Evolutionary conservation across 2,329 filamentous ascomycete genomes (phyloP).

Genomic region (Colletotrichum musicola): DNA sequence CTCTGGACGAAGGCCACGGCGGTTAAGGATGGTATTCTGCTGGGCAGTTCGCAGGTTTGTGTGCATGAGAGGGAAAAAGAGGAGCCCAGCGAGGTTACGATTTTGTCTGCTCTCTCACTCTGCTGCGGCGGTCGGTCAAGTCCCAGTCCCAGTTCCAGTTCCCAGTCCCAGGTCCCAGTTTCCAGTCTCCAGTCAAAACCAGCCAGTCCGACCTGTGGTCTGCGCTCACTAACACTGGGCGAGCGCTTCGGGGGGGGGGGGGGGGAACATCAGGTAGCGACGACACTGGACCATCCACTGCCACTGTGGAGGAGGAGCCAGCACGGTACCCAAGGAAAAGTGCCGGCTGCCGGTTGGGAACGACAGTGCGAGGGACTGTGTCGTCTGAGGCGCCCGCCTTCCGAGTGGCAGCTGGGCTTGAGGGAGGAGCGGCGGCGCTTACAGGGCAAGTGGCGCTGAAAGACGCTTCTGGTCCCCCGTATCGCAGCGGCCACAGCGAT

Average conservation of each 20-base stretch:
- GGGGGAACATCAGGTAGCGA: background rate
- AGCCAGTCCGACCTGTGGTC: background rate
- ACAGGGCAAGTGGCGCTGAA: constrained; percentile 3
- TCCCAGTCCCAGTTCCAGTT: constrained; percentile 16
- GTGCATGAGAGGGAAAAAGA: constrained; percentile 58
- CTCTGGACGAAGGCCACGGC: constrained; percentile 49
- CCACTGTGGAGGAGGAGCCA: constrained; percentile 10
- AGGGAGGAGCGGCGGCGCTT: background rate
- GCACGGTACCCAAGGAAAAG: constrained; percentile 11
- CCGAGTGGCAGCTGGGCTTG: too few relatives aligned
- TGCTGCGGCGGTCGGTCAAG: constrained; percentile 39
- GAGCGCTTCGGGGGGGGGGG: background rate
- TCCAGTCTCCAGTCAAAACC: constrained; percentile 12
- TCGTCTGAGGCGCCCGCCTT: background rate
- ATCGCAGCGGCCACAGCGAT: background rate
- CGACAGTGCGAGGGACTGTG: constrained; percentile 35
- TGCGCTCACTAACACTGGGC: constrained; percentile 23
- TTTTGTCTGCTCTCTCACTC: constrained; percentile 50
- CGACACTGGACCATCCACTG: background rate
- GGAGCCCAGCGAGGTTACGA: constrained; percentile 56
- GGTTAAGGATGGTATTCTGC: constrained; percentile 51
- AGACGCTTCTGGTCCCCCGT: background rate
- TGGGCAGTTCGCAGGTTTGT: constrained; percentile 52
- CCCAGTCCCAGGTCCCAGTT: constrained; percentile 9
- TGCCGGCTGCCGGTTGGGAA: constrained; percentile 19